Conservation (phyloP, 208 protist genomes). For the Herpetomonas muscarum region DNA sequence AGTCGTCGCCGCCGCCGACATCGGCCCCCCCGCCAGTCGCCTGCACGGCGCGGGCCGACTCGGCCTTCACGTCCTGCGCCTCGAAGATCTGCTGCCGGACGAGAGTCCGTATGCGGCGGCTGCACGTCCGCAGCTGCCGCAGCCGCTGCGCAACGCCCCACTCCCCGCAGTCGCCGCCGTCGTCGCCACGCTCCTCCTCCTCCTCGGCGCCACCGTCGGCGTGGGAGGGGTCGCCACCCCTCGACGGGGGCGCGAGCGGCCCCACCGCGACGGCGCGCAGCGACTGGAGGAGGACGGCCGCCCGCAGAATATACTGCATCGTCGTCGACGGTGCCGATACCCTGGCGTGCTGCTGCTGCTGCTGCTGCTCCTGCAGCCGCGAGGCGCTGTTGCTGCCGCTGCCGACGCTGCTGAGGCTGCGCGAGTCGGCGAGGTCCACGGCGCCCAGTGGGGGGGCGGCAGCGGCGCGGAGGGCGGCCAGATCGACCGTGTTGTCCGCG, state of each 20-base stretch:
- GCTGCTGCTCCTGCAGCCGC: too few species aligned
- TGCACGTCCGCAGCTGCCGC: constrained; percentile 60
- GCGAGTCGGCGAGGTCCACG: too few species aligned
- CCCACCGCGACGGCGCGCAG: constrained; percentile 21
- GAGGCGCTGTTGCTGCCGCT: too few species aligned
- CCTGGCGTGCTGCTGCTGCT: not conserved
- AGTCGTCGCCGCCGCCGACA: constrained; percentile 14
- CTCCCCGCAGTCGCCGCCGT: constrained; percentile 7
- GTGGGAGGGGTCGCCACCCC: not conserved
- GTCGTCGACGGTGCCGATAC: not conserved
- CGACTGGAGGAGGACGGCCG: constrained; percentile 13
- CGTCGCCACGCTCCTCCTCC: not conserved
- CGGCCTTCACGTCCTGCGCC: constrained; percentile 75
- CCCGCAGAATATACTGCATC: not conserved
- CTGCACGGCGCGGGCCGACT: too few species aligned
- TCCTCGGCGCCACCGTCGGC: not conserved
- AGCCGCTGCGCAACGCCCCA: constrained; percentile 34
- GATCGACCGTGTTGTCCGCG: not conserved
- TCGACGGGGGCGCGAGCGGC: not conserved
- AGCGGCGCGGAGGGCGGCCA: not conserved
- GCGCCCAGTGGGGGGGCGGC: too few species aligned
- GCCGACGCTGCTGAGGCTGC: too few species aligned
- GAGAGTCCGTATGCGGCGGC: constrained; percentile 38
- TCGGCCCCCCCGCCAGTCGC: constrained; percentile 14
- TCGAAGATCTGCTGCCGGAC: constrained; percentile 86